Percentiles rank a stretch among this genome's conserved stretches.
phyloP scores from a whole-genome alignment of 2,329 filamentous ascomycete species.

The Ampelomyces quisqualis region DNA sequence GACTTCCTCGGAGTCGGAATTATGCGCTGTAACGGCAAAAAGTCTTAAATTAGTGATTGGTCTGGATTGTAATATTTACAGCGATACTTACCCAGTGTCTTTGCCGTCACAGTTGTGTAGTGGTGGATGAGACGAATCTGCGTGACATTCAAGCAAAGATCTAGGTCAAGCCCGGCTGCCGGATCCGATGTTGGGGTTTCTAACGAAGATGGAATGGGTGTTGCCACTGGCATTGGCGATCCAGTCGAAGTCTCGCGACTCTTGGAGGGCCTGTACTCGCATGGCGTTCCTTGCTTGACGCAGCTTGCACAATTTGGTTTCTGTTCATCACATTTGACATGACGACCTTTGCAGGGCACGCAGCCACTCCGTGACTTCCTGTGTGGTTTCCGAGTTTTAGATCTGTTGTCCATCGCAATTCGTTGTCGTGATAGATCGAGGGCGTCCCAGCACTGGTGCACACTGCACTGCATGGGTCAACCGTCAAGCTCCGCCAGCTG shows the following conservation, averaged over 20 bases:
- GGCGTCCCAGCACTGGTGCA: neutral
- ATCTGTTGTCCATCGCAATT: conserved; percentile 25
- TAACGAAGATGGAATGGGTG: conserved; percentile 16
- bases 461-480: no score
- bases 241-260: conserved; percentile 16
- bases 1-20: conserved; percentile 20
- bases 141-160: conserved; percentile 26
- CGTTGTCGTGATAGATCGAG: neutral
- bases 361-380: conserved; percentile 36
- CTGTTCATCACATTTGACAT: conserved; percentile 39
- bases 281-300: conserved; percentile 32
- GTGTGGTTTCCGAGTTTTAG: conserved; percentile 32
- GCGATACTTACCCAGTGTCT: no score
- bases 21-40: no score
- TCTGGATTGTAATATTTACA: no score
- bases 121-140: conserved; percentile 37
- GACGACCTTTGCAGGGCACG: conserved; percentile 31
- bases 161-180: no score
- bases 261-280: conserved; percentile 27
- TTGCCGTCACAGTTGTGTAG: conserved; percentile 32
- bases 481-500: no score
- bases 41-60: no score
- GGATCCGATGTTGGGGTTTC: conserved; percentile 17
- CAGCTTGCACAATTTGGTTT: conserved; percentile 35
- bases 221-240: conserved; percentile 16